A percentile compares a stretch with the other conserved stretches of the same genome.
These are phyloP conservation scores for Sisymbrium altissimum DNA, from an alignment of 345 rosid genomes.

Conservation along the genomic window DNA sequence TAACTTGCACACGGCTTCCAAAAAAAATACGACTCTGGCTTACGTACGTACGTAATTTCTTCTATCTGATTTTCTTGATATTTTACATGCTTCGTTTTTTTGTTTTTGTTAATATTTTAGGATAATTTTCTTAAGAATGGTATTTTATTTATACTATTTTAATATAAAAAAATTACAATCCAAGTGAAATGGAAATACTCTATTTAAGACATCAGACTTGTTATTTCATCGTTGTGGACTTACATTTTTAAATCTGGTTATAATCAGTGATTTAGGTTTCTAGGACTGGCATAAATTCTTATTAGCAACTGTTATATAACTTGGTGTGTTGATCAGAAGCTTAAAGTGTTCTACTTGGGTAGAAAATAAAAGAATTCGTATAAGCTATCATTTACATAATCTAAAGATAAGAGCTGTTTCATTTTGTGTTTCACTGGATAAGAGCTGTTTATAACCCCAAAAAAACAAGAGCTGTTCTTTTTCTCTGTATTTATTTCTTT, in stretches of 20 bases:
- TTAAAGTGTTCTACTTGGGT: not conserved
- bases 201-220: not conserved
- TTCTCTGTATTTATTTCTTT: slow-evolving; percentile 12
- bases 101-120: not conserved
- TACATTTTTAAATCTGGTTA: not conserved
- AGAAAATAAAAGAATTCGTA: not conserved
- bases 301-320: not conserved
- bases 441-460: slow-evolving; percentile 25
- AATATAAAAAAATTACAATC: not conserved
- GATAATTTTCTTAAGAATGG: not conserved
- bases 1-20: not conserved
- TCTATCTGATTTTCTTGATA: not conserved
- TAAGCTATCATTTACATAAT: not conserved
- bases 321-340: not conserved
- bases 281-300: not conserved
- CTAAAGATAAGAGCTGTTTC: slow-evolving; percentile 12
- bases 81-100: not conserved
- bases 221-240: not conserved
- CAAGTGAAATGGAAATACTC: not conserved
- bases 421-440: not conserved
- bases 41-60: not conserved
- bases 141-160: too few relatives aligned
- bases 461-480: not conserved
- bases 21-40: not conserved
- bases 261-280: not conserved